phyloP scores from a whole-genome alignment of 1,284 basidiomycete genomes.

The Mycena citricolor region DNA sequence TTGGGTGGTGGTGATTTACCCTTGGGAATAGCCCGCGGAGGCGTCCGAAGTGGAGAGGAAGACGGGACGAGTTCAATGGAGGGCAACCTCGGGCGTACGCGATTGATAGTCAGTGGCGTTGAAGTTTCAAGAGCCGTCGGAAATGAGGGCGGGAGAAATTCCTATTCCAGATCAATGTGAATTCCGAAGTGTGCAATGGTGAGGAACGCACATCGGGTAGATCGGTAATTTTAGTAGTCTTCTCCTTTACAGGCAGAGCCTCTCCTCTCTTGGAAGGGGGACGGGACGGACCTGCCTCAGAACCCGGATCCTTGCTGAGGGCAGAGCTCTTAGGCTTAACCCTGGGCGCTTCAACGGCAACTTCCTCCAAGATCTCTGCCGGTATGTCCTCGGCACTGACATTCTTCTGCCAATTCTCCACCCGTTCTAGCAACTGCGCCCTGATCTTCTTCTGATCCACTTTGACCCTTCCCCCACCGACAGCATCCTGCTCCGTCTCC shows the following conservation, averaged over 20 bases:
- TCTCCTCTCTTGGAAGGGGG: too few species aligned
- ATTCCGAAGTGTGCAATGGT: too few species aligned
- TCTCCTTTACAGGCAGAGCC: too few species aligned
- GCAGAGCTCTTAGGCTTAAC: too few species aligned
- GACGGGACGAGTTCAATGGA: conserved; percentile 18
- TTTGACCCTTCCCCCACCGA: conserved; percentile 8
- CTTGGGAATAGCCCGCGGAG: too few species aligned
- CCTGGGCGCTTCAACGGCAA: too few species aligned
- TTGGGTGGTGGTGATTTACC: conserved; percentile 3
- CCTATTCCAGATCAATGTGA: too few species aligned
- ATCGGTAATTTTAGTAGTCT: too few species aligned
- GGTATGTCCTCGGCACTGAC: background rate
- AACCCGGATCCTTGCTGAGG: too few species aligned
- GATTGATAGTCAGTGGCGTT: conserved; percentile 10
- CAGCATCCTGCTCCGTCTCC: background rate
- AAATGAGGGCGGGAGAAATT: conserved; percentile 20
- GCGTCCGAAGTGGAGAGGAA: conserved; percentile 16
- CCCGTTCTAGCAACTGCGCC: background rate
- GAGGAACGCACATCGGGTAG: too few species aligned
- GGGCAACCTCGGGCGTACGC: conserved; percentile 9
- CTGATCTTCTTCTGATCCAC: background rate
- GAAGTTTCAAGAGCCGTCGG: conserved; percentile 17
- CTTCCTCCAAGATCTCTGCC: too few species aligned
- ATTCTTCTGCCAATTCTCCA: conserved; percentile 17
- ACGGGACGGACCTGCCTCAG: too few species aligned